Conservation (phyloP, 805 yeast species). For the Kurtzmaniella fragi region DNA sequence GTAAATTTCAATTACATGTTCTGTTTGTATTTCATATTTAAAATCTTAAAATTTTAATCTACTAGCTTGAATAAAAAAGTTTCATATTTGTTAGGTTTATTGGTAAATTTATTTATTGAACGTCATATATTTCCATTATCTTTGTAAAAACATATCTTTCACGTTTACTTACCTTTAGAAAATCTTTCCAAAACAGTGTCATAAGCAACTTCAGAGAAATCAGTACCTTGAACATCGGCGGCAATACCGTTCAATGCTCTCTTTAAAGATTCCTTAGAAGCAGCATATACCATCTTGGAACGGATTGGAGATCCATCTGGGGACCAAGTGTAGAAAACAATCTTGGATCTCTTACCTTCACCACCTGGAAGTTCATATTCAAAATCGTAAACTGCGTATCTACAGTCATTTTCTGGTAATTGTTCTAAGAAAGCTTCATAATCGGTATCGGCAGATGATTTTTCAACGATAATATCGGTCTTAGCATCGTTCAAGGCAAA, state of each 20-base stretch:
- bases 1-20: no score
- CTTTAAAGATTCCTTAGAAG: slow-evolving; percentile 97
- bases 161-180: slow-evolving; percentile 49
- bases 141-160: no score
- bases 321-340: slow-evolving; percentile 80
- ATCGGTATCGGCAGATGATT: slow-evolving; percentile 67
- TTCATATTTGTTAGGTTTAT: no score
- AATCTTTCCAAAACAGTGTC: slow-evolving; percentile 90
- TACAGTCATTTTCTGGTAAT: slow-evolving; percentile 93
- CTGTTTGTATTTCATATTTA: no score
- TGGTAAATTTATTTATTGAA: no score
- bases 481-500: slow-evolving; percentile 77
- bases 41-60: no score
- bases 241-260: slow-evolving; percentile 95
- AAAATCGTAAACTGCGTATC: slow-evolving; percentile 95
- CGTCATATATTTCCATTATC: no score
- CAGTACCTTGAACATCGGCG: slow-evolving; percentile 96
- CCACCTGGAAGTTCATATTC: slow-evolving; percentile 86
- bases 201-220: slow-evolving; percentile 92
- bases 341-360: slow-evolving; percentile 89
- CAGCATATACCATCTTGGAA: slow-evolving; percentile 96
- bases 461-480: slow-evolving; percentile 87
- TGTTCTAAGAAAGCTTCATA: slow-evolving; percentile 85
- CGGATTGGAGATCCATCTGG: slow-evolving; percentile 97
- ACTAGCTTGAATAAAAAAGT: no score